Conservation (phyloP, 768 basidiomycete species). For the Nidularia pulvinata region DNA sequence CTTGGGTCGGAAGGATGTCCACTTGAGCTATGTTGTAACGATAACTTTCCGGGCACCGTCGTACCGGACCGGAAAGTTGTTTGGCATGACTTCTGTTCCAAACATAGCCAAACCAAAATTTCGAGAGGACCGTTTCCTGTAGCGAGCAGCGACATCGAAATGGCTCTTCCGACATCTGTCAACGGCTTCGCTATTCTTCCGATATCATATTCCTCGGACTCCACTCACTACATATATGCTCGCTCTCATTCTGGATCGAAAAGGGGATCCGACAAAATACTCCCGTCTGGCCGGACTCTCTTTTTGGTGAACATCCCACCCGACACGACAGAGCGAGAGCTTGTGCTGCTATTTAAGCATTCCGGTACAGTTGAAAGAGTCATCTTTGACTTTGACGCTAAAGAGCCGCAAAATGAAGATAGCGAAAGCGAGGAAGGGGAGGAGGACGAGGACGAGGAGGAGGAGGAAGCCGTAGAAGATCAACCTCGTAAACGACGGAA, state of each 20-base stretch:
- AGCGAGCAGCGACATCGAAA: constrained; percentile 1
- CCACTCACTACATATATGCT: constrained; percentile 77
- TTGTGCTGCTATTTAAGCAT: constrained; percentile 74
- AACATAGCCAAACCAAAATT: not conserved
- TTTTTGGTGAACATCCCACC: constrained; percentile 91
- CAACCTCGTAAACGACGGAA: constrained; percentile 40
- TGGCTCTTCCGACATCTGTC: constrained; percentile 25
- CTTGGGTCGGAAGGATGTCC: no score
- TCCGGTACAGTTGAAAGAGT: constrained; percentile 81
- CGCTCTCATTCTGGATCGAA: constrained; percentile 62
- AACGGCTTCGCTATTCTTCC: constrained; percentile 52
- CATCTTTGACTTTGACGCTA: constrained; percentile 53
- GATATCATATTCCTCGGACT: constrained; percentile 35
- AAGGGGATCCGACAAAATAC: constrained; percentile 26
- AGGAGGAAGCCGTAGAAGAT: constrained; percentile 21
- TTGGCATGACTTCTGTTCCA: not conserved
- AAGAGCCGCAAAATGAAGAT: constrained; percentile 37
- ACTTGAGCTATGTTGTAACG: no score
- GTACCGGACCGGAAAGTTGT: not conserved
- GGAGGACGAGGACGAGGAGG: constrained; percentile 31
- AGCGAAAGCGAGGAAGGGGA: constrained; percentile 41
- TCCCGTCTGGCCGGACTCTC: constrained; percentile 66
- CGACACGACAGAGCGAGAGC: constrained; percentile 82
- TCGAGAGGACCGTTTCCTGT: no score
- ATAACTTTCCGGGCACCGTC: no score